phyloP scores from a whole-genome alignment of 179 eudicot species.

The Carnegiea gigantea region DNA sequence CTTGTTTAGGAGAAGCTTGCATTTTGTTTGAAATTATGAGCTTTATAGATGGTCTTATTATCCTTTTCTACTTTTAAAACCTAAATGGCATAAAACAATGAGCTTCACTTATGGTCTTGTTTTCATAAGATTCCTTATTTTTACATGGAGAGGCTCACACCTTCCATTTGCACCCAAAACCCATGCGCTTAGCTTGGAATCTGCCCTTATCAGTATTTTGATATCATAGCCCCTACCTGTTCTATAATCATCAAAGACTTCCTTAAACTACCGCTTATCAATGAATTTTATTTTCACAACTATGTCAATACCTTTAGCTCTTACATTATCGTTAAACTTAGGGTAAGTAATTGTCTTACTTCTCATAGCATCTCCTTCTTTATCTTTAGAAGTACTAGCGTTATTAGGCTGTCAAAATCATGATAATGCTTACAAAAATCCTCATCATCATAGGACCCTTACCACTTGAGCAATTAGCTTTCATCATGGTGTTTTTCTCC shows the following conservation, averaged over 20 bases:
- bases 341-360: not conserved
- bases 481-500: not conserved
- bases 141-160: not conserved
- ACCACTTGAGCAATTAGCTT: not conserved
- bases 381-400: not conserved
- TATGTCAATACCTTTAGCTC: not conserved
- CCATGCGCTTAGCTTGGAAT: not conserved
- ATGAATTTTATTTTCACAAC: not conserved
- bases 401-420: no score
- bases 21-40: no score
- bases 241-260: not conserved
- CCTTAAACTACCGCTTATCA: not conserved
- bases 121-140: not conserved
- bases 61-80: not conserved
- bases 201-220: not conserved
- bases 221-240: not conserved
- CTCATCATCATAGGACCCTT: not conserved
- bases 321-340: not conserved
- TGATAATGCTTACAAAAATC: not conserved
- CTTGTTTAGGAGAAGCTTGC: no score
- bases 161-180: not conserved
- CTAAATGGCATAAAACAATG: not conserved
- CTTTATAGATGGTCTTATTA: no score
- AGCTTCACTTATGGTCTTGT: not conserved
- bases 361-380: not conserved